A percentile compares a stretch with the other conserved stretches of the same genome.
Evolutionary conservation across 2,329 filamentous ascomycete species (phyloP).

Genomic region (Colletotrichum sp.): DNA sequence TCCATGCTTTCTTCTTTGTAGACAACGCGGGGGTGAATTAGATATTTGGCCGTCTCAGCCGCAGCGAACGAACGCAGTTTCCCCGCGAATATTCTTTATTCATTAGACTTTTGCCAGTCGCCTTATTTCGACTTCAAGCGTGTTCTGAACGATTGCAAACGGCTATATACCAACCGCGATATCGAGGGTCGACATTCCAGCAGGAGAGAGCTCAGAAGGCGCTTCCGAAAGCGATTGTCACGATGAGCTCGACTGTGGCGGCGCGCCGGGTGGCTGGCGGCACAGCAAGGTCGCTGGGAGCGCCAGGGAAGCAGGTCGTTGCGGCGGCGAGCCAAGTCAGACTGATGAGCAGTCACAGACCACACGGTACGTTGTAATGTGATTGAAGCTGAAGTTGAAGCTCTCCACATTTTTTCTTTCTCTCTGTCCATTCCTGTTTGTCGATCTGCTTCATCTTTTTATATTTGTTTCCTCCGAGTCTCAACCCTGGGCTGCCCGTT

Average conservation of each 20-base stretch:
- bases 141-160: not conserved
- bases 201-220: not conserved
- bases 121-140: not conserved
- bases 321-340: not conserved
- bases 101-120: not conserved
- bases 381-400: not conserved
- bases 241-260: slow-evolving; percentile 29
- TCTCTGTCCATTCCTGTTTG: not conserved
- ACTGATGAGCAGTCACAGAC: slow-evolving; percentile 14
- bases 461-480: not conserved
- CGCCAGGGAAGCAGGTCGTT: not conserved
- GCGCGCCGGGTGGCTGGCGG: not conserved
- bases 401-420: not conserved
- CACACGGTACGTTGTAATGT: slow-evolving; percentile 8
- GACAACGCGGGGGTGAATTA: not conserved
- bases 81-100: not conserved
- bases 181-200: not conserved
- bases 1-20: not conserved
- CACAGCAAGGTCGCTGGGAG: slow-evolving; percentile 2
- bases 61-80: not conserved
- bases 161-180: not conserved
- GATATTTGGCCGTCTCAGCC: not conserved
- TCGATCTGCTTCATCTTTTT: not conserved
- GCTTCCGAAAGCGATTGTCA: not conserved
- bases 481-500: not conserved